Conservation (phyloP, 306 rosid species). For the Luffa acutangula region DNA sequence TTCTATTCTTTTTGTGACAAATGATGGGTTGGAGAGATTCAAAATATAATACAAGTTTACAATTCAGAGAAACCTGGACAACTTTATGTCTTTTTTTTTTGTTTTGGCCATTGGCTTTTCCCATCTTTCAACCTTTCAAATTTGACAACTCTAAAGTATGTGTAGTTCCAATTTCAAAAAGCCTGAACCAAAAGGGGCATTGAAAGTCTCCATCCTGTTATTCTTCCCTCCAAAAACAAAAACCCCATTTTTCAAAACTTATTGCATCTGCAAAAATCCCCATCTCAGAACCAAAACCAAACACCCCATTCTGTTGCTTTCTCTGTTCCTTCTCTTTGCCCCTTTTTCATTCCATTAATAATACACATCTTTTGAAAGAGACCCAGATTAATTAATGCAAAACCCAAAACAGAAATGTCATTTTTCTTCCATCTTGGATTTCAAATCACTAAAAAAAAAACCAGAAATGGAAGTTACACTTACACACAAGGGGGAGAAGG, state of each 20-base stretch:
- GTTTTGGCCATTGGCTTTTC: slow-evolving; percentile 6
- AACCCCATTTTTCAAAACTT: not conserved
- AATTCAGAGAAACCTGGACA: slow-evolving; percentile 16
- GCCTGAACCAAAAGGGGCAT: not conserved
- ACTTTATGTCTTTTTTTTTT: slow-evolving; percentile 23
- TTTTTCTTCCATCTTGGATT: not conserved
- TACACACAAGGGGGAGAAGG: not conserved
- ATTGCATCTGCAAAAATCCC: not conserved
- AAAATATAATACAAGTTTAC: not conserved
- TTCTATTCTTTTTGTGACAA: not conserved
- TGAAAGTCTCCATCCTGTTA: slow-evolving; percentile 1
- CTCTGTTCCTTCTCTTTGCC: not conserved
- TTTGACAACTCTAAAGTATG: slow-evolving; percentile 15
- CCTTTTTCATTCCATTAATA: not conserved
- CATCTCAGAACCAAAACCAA: not conserved
- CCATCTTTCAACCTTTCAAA: slow-evolving; percentile 29
- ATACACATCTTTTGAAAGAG: not conserved
- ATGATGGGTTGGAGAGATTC: not conserved
- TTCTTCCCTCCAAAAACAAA: not conserved
- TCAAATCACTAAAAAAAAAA: not conserved
- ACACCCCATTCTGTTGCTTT: not conserved
- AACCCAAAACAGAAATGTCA: not conserved
- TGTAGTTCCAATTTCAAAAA: slow-evolving; percentile 10
- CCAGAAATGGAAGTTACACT: not conserved
- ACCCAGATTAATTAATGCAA: not conserved